phyloP scores from a whole-genome alignment of 352 stramenopile species.

The Globisporangium spiculum region DNA sequence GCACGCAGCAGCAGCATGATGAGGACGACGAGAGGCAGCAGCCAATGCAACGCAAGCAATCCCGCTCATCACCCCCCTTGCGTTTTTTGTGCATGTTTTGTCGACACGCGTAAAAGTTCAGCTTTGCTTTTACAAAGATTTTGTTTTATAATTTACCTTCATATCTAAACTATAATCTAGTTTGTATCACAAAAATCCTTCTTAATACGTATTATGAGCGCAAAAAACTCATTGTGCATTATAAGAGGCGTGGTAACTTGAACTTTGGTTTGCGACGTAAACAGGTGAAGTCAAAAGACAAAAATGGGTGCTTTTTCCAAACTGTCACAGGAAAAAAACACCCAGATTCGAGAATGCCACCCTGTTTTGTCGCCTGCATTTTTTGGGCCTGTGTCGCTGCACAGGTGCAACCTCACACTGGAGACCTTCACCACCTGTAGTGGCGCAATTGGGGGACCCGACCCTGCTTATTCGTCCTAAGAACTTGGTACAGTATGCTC shows the following conservation, averaged over 20 bases:
- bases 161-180: neutral
- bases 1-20: neutral
- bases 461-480: neutral
- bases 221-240: neutral
- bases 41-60: conserved; percentile 5
- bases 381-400: too few species aligned
- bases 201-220: neutral
- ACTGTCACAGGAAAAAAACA: neutral
- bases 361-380: neutral
- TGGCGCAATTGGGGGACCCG: neutral
- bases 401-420: neutral
- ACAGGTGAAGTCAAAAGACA: neutral
- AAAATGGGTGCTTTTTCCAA: neutral
- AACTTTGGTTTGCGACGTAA: conserved; percentile 12
- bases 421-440: neutral
- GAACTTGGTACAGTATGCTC: neutral
- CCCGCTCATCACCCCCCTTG: conserved; percentile 8
- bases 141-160: neutral
- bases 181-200: neutral
- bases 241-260: neutral
- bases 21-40: conserved; percentile 8
- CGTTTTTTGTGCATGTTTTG: conserved; percentile 15
- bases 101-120: conserved; percentile 18
- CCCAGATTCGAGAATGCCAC: neutral
- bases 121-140: neutral